Evolutionary conservation across 768 basidiomycete species (phyloP), one percentile per base, ranked within the genome.

Genomic region (Trametes elegans): DNA sequence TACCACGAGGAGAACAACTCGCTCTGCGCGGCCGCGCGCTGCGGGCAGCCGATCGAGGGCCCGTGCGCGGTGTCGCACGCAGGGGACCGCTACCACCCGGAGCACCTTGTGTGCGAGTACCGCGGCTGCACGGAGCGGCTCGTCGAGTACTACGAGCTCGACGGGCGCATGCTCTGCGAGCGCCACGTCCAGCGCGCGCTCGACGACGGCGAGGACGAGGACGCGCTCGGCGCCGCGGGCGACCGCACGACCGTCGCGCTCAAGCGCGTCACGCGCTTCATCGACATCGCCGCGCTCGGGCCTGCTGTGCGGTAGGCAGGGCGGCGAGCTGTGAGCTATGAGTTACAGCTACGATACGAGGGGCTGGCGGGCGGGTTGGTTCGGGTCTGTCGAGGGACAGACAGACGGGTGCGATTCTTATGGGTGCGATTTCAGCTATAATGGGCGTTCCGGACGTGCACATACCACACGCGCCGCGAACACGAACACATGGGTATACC

Each of bases 1-100:
- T 97, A 97, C 68, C 93, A 95, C 71, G 89, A 93, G 71, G 85
- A 85, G 41, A 96, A 96, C 71, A 79, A 88, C 61, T 94, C 93
- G 10, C 77, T 98, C 0, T 98, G 94, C 63, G 83, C 90, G 9
- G 83, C 90, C 3, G 68, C 80, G 11, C 75, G 74, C 16, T 98
- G 94, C 68, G 86, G 89, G 3, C 82, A 87, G 68, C 94, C 94
- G 5, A 93, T 98, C 60, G 94, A 98, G 72, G 94, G 94, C 1
- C 85, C 93, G 1, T 97, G 93, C 68, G 90, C 94, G 10, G 83
- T 95, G 18, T 91, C 90, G 16, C 86, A 94, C 60, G 73, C 82
- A 10, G 88, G 88, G 9, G 84, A 83, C 63, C 79, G 88, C 27
- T 96, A 87, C 72, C 94, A 96, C 68, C 90, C 93, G 5, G 90